Evolutionary conservation across 2,329 filamentous ascomycete species (phyloP).

Genomic region (Grosmannia clavigera): DNA sequence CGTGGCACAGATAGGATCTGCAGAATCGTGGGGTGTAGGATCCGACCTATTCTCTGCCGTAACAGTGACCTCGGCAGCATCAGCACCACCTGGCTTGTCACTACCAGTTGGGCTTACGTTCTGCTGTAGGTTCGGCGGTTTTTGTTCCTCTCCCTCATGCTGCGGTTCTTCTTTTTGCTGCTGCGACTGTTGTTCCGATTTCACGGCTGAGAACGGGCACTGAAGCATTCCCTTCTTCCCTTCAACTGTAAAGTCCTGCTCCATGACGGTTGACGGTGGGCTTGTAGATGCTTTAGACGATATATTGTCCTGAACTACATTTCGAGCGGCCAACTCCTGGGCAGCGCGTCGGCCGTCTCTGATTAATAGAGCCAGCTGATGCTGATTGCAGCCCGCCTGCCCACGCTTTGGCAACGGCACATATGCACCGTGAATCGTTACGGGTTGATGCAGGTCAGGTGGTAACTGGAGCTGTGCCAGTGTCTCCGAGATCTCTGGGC

Average conservation of each 20-base stretch:
- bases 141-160: conserved; percentile 5
- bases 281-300: conserved; percentile 35
- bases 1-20: conserved; percentile 51
- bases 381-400: conserved; percentile 31
- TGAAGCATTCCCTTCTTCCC: conserved; percentile 68
- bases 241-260: conserved; percentile 82
- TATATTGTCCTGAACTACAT: conserved; percentile 35
- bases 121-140: background rate
- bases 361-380: conserved; percentile 51
- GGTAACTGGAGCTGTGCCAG: conserved; percentile 55
- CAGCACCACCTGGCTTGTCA: background rate
- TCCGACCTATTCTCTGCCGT: conserved; percentile 18
- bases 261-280: conserved; percentile 54
- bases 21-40: conserved; percentile 33
- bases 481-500: conserved; percentile 53
- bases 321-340: conserved; percentile 35
- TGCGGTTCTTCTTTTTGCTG: conserved; percentile 7
- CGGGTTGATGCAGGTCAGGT: conserved; percentile 33
- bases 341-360: conserved; percentile 50
- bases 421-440: conserved; percentile 31
- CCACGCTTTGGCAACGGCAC: conserved; percentile 43
- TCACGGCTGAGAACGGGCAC: conserved; percentile 61
- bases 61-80: conserved; percentile 10
- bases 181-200: conserved; percentile 12
- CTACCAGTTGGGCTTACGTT: background rate